These are phyloP conservation scores for Coniella lustricola DNA, from an alignment of 2,329 filamentous ascomycete genomes.

Conservation along the genomic window DNA sequence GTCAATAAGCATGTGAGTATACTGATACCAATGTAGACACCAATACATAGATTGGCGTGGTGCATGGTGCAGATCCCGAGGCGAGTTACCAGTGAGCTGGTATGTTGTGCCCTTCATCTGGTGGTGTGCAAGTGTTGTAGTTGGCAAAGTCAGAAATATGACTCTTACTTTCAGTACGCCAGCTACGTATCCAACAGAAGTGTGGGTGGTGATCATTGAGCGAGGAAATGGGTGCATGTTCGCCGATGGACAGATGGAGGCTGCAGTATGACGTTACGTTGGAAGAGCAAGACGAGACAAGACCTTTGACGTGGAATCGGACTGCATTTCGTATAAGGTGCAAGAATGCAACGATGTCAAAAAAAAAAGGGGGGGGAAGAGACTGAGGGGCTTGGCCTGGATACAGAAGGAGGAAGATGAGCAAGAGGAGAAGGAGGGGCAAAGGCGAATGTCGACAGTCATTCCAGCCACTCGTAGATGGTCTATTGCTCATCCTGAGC, in stretches of 20 bases:
- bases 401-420: not conserved
- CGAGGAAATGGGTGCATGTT: not conserved
- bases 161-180: too few species aligned
- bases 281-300: not conserved
- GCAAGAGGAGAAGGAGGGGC: too few species aligned
- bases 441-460: too few species aligned
- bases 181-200: too few species aligned
- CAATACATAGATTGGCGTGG: not conserved
- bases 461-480: not conserved
- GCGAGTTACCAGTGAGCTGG: not conserved
- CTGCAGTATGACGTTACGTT: slow-evolving; percentile 14
- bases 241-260: not conserved
- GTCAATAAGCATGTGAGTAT: too few species aligned
- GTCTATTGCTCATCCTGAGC: not conserved
- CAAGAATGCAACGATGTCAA: not conserved
- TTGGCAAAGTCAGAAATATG: too few species aligned
- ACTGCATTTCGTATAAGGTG: slow-evolving; percentile 5
- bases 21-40: too few species aligned
- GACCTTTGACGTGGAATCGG: slow-evolving; percentile 13
- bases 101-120: not conserved
- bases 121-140: too few species aligned
- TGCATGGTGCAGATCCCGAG: slow-evolving; percentile 1
- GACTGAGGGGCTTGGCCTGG: slow-evolving; percentile 1
- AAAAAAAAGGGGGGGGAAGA: not conserved
- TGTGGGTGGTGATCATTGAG: too few species aligned